A percentile compares a stretch with the other conserved stretches of the same genome.
phyloP scores from a whole-genome alignment of 768 basidiomycete genomes.

The Boletellus ananas region DNA sequence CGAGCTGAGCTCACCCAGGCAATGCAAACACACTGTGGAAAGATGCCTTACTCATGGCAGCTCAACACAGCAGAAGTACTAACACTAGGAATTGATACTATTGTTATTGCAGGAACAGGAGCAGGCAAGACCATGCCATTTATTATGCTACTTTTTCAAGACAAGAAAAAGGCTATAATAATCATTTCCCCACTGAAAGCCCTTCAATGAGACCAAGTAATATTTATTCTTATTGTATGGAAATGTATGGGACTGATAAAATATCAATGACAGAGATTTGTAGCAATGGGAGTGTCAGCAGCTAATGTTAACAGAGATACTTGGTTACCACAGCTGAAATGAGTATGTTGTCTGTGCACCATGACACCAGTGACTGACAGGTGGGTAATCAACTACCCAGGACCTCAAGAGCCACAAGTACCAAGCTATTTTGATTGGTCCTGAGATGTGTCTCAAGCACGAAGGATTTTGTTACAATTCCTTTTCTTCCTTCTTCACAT shows the following conservation, averaged over 20 bases:
- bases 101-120: constrained; percentile 1
- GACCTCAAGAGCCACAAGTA: neutral
- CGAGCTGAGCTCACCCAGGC: no score
- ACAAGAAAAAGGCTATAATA: neutral
- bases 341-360: no score
- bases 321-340: no score
- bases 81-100: neutral
- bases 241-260: no score
- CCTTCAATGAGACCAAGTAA: neutral
- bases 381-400: neutral
- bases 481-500: no score
- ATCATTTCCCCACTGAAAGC: constrained; percentile 4
- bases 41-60: constrained; percentile 2
- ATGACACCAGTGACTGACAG: no score
- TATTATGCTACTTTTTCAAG: neutral
- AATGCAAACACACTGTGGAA: no score
- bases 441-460: constrained; percentile 40
- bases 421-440: constrained; percentile 24
- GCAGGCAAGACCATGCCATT: constrained; percentile 1
- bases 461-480: no score
- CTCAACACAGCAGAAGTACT: neutral
- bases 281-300: neutral
- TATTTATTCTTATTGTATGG: no score
- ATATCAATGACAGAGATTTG: no score
- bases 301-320: neutral